phyloP scores from a whole-genome alignment of 2,329 filamentous ascomycete genomes.

The Calonectria ilicicola region DNA sequence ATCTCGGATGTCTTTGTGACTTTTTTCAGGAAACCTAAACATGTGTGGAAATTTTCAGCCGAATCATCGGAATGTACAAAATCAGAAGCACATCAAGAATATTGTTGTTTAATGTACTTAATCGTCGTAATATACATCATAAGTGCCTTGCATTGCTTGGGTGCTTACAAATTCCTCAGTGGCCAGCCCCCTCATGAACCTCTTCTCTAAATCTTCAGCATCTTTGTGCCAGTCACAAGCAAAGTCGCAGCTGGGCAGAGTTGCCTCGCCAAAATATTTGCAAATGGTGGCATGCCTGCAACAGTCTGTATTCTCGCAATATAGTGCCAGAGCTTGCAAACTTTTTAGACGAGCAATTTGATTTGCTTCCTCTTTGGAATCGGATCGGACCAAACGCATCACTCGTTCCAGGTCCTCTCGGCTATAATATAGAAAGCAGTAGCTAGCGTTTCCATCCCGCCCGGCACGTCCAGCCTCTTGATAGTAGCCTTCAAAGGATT shows the following conservation, averaged over 20 bases:
- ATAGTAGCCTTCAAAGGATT: slow-evolving; percentile 95
- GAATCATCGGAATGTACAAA: background rate
- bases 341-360: slow-evolving; percentile 70
- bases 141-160: slow-evolving; percentile 69
- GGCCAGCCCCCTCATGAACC: slow-evolving; percentile 67
- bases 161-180: slow-evolving; percentile 74
- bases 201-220: slow-evolving; percentile 64
- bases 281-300: slow-evolving; percentile 84
- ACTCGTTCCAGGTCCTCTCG: slow-evolving; percentile 86
- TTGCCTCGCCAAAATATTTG: slow-evolving; percentile 79
- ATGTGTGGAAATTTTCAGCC: background rate
- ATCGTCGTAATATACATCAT: slow-evolving; percentile 67
- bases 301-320: slow-evolving; percentile 80
- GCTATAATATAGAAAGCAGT: slow-evolving; percentile 92
- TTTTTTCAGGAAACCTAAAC: background rate
- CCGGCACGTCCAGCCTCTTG: slow-evolving; percentile 95
- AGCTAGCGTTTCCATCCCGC: slow-evolving; percentile 86
- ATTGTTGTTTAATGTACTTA: slow-evolving; percentile 7
- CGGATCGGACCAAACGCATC: slow-evolving; percentile 65
- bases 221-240: slow-evolving; percentile 87
- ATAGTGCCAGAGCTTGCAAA: slow-evolving; percentile 76
- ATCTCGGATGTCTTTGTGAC: background rate
- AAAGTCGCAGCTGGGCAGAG: slow-evolving; percentile 72
- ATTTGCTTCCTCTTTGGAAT: slow-evolving; percentile 54
- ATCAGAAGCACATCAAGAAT: background rate